Percentiles rank a stretch among this genome's conserved stretches.
phyloP scores from a whole-genome alignment of 2,329 filamentous ascomycete genomes.

The Trichoderma polysporum region DNA sequence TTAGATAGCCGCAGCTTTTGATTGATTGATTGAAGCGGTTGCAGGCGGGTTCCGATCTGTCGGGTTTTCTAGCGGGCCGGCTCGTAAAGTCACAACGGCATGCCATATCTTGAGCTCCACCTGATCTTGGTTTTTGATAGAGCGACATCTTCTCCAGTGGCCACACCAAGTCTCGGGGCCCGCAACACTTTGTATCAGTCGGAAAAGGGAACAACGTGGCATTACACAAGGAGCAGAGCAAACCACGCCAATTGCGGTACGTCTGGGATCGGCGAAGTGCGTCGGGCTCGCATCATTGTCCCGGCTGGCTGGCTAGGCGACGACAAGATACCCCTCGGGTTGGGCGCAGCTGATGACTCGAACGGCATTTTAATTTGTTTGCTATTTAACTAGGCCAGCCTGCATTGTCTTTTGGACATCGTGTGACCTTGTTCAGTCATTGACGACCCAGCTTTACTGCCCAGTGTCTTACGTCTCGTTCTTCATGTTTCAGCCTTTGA shows the following conservation, averaged over 20 bases:
- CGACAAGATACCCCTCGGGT: background rate
- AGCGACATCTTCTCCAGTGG: background rate
- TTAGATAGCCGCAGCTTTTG: background rate
- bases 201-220: background rate
- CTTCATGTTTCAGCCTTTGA: background rate
- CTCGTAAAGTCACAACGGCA: conserved; percentile 21
- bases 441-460: background rate
- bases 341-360: background rate
- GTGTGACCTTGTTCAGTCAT: background rate
- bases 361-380: background rate
- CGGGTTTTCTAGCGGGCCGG: conserved; percentile 31
- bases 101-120: conserved; percentile 19
- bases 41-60: background rate
- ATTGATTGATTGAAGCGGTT: background rate
- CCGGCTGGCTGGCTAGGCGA: background rate
- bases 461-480: background rate
- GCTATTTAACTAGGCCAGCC: background rate
- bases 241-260: background rate
- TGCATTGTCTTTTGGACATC: background rate
- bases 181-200: background rate
- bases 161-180: background rate
- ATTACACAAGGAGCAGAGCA: background rate
- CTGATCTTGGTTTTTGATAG: background rate
- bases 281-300: background rate
- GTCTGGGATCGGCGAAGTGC: background rate